Percentiles rank a stretch among this genome's conserved stretches.
Evolutionary conservation across 345 rosid species (phyloP).

Genomic region (Jatropha curcas): DNA sequence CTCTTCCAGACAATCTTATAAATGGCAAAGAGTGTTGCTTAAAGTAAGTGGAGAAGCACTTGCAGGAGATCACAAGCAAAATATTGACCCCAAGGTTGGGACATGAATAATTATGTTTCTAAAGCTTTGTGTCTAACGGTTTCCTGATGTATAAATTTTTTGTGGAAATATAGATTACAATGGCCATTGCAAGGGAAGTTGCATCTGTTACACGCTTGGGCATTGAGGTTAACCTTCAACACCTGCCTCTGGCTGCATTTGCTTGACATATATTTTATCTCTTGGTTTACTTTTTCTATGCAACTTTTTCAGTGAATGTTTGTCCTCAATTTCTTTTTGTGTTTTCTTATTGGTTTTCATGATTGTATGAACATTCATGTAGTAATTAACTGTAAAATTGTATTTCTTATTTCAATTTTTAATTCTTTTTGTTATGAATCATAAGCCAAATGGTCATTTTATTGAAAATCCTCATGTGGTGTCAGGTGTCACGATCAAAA

Average conservation of each 20-base stretch:
- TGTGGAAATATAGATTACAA: constrained; percentile 59
- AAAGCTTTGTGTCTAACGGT: not conserved
- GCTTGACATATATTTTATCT: constrained; percentile 8
- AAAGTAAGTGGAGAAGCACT: constrained; percentile 99
- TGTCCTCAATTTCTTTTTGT: not conserved
- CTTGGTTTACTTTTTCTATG: not conserved
- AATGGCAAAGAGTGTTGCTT: constrained; percentile 93
- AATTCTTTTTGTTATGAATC: not conserved
- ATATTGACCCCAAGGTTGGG: constrained; percentile 83
- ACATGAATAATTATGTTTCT: constrained; percentile 13
- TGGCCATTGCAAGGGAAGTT: constrained; percentile 95
- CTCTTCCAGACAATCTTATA: constrained; percentile 51
- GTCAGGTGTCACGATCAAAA: not conserved
- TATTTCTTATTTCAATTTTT: no score
- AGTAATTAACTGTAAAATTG: not conserved
- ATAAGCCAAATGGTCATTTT: constrained; percentile 3
- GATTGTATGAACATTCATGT: constrained; percentile 7
- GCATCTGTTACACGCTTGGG: constrained; percentile 89
- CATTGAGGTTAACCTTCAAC: constrained; percentile 58
- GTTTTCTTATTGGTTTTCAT: not conserved
- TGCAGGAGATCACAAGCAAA: constrained; percentile 77
- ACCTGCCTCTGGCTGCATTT: constrained; percentile 6
- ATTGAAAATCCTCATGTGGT: not conserved
- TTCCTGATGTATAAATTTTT: constrained; percentile 20
- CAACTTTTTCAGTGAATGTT: not conserved